Evolutionary conservation across 2,329 filamentous ascomycete genomes (phyloP).

Genomic region (Phymatotrichopsis omnivora): DNA sequence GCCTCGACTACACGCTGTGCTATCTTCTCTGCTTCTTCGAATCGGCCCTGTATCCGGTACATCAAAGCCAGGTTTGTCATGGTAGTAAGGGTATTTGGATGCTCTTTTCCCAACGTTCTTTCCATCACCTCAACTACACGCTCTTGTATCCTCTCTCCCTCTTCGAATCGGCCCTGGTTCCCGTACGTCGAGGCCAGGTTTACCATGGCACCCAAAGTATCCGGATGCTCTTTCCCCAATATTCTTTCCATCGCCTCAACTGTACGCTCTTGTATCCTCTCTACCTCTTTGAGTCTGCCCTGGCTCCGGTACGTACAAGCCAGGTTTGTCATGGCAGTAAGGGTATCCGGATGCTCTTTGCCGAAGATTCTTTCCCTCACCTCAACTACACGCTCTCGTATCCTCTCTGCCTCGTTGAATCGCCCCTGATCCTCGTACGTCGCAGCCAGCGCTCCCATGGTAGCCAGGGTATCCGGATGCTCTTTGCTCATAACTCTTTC

Average conservation of each 20-base stretch:
- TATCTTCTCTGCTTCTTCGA: conserved; percentile 9
- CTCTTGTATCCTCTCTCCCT: too few relatives aligned
- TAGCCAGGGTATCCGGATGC: conserved; percentile 20
- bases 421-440: background rate
- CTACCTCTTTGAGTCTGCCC: conserved; percentile 2
- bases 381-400: conserved; percentile 1
- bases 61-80: conserved; percentile 11
- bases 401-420: too few relatives aligned
- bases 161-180: conserved; percentile 4
- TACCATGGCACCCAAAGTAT: background rate
- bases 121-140: too few relatives aligned
- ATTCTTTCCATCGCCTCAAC: background rate
- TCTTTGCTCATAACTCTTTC: background rate
- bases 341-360: conserved; percentile 5
- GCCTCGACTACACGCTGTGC: too few relatives aligned
- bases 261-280: background rate
- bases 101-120: conserved; percentile 3
- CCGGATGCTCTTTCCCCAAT: background rate
- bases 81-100: conserved; percentile 8
- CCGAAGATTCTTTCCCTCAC: conserved; percentile 1
- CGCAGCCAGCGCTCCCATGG: conserved; percentile 7
- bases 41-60: conserved; percentile 8
- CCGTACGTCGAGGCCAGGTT: conserved; percentile 8
- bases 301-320: background rate
- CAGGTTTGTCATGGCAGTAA: conserved; percentile 8